Evolutionary conservation across 2,329 filamentous ascomycete genomes (phyloP), one percentile per base, ranked within the genome.

Genomic region (Lasiodiplodia sp.): DNA sequence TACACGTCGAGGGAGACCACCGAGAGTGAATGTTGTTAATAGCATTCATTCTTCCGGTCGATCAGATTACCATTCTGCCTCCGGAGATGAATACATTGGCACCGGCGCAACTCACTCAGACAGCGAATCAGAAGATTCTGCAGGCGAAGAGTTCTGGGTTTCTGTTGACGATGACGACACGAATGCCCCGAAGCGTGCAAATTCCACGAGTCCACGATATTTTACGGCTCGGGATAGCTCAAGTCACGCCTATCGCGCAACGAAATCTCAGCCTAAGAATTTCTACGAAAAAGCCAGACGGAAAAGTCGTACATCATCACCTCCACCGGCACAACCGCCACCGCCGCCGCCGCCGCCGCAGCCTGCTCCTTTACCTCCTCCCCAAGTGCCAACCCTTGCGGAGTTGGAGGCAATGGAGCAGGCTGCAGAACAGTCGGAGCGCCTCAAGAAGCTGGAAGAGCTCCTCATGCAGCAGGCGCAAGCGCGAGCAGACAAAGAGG

Each of bases 371-470:
- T n/a, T n/a, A n/a, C 40, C 31, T 10, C 10, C 64, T 52, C 68
- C 72, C 1, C 69, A 69, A 6, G 66, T 21, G 58, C 71, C 44
- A 71, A 52, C 72, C 71, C 55, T 40, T 12, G 63, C 73, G 51
- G 73, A 78, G 69, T 75, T 75, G 49, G 74, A 75, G 3, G 77
- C 79, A 66, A 58, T 58, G 55, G 21, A 10, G 31, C 55, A n/a
- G 21, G 55, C 55, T 1, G 55, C 55, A 23, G 55, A 57, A 34
- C 31, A 38, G 25, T 70, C 75, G 38, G 75, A 75, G 38, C 79
- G 79, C 37, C 78, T 81, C 63, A 75, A 75, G 56, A 76, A 77
- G 25, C 73, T 81, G 2, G 77, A 81, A 69, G 72, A 72, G 21
- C 71, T 81, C 31, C 75, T 81, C 40, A 73, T 79, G 44, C 71